Evolutionary conservation across 352 stramenopile species (phyloP), one percentile per base, ranked within the genome.

Genomic region (Phytopythium montanum): DNA sequence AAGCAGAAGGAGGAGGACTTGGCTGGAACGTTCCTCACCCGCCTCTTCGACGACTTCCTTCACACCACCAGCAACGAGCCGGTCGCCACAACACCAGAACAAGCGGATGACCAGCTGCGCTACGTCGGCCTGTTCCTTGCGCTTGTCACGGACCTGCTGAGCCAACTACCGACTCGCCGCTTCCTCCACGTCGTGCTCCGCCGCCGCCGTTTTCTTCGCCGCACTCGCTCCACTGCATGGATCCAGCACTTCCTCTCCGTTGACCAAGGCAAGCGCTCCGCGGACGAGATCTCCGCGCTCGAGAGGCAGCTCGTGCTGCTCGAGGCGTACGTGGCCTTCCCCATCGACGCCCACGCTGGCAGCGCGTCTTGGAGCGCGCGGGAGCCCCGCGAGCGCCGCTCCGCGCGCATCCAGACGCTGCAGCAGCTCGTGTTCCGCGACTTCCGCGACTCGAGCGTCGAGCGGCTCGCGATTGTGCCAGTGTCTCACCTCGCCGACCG

Each of bases 121-220:
- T 94, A 85, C 50, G 41, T 88, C 13, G 83, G 73, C 18, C 56
- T 88, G 16, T 88, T 87, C 41, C 56, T 98, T 57, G 81, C 83
- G 46, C 69, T 97, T 36, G 57, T 96, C 38, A 83, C 80, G 28
- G 91, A 98, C 44, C 66, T 98, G 10, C 70, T 98, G 51, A 78
- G 64, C 26, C 88, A 97, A 64, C 66, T 96, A 2, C 81, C 91
- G n/a, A 98, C 93, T 23, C 87, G 92, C n/a, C 85, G 87, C 39
- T 96, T 95, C 45, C 64, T 97, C 13, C 63, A 79, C 41, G 71
- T 73, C 16, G 64, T 96, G 41, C 56, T 97, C 38, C 69, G 85
- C 3, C 80, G 89, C 50, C 54, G 66, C 29, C 89, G 94, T 51
- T 54, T 96, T 28, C 41, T 81, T 2, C 64, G 73, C 19, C 42